phyloP scores from a whole-genome alignment of 2,329 filamentous ascomycete genomes.

The Aspergillus pseudoterreus region DNA sequence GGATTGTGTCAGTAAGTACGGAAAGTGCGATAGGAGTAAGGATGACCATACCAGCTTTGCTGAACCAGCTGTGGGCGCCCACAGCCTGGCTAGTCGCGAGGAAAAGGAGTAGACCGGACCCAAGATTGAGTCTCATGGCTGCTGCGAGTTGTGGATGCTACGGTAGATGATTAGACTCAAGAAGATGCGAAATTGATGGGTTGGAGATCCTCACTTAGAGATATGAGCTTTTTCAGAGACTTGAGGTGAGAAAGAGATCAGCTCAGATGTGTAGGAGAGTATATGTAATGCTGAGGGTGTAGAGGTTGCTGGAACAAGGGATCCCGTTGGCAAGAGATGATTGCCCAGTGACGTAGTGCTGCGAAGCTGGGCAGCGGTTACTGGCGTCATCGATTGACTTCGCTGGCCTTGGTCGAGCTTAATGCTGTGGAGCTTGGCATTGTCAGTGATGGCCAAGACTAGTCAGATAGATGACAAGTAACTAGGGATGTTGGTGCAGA shows the following conservation, averaged over 20 bases:
- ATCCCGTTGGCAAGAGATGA: slow-evolving; percentile 21
- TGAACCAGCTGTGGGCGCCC: slow-evolving; percentile 77
- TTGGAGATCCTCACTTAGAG: not conserved
- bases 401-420: slow-evolving; percentile 7
- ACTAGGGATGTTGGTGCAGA: too few species aligned
- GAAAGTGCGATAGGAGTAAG: not conserved
- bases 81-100: slow-evolving; percentile 65
- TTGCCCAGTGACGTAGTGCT: slow-evolving; percentile 30
- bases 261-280: not conserved
- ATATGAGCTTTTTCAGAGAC: too few species aligned
- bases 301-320: slow-evolving; percentile 2
- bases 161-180: not conserved
- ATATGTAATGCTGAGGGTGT: not conserved
- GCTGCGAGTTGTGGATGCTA: not conserved
- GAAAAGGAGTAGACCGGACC: slow-evolving; percentile 65
- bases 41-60: slow-evolving; percentile 68
- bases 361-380: slow-evolving; percentile 5
- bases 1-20: slow-evolving; percentile 9
- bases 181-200: not conserved
- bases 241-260: too few species aligned
- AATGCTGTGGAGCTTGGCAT: not conserved
- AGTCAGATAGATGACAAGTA: not conserved
- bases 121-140: slow-evolving; percentile 74
- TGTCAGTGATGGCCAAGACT: not conserved
- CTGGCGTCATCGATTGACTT: slow-evolving; percentile 17